These are phyloP conservation scores for Pyrenophora graminea DNA, from an alignment of 2,329 filamentous ascomycete species.

Conservation along the genomic window DNA sequence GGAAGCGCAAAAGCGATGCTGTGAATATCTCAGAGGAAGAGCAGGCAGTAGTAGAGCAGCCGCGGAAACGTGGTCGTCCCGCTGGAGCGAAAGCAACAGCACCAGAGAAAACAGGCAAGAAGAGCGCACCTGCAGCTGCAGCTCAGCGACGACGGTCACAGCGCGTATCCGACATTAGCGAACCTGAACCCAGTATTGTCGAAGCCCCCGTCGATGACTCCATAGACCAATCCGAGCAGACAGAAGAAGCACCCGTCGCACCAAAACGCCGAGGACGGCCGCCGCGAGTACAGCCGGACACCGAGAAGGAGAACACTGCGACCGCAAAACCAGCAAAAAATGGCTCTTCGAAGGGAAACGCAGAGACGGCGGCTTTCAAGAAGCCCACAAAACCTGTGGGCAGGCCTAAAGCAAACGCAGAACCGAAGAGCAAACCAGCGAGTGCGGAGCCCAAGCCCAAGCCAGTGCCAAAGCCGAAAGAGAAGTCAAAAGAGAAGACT, in stretches of 20 bases:
- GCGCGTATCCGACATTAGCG: slow-evolving; percentile 36
- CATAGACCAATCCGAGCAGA: slow-evolving; percentile 30
- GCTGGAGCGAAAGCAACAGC: slow-evolving; percentile 13
- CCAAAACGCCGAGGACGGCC: slow-evolving; percentile 35
- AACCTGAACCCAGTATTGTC: slow-evolving; percentile 30
- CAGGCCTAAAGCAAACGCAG: slow-evolving; percentile 29
- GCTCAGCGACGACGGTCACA: slow-evolving; percentile 31
- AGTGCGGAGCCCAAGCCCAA: slow-evolving; percentile 24
- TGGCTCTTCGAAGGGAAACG: slow-evolving; percentile 15
- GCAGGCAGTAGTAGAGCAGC: slow-evolving; percentile 17
- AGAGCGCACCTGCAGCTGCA: slow-evolving; percentile 19
- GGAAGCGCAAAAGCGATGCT: slow-evolving; percentile 38
- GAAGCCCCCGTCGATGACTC: slow-evolving; percentile 26
- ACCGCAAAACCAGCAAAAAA: slow-evolving; percentile 15
- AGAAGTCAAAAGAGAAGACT: slow-evolving; percentile 9
- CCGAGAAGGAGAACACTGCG: slow-evolving; percentile 15
- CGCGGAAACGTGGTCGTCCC: slow-evolving; percentile 25
- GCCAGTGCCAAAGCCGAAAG: slow-evolving; percentile 11
- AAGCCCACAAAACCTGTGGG: slow-evolving; percentile 29
- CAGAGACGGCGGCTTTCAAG: slow-evolving; percentile 29
- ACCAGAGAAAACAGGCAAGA: slow-evolving; percentile 28
- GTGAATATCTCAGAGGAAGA: slow-evolving; percentile 24
- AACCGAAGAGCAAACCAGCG: slow-evolving; percentile 21
- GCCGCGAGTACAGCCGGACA: slow-evolving; percentile 23
- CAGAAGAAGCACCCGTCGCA: slow-evolving; percentile 22